Conservation (phyloP, 2,329 filamentous ascomycete genomes). For the Fusarium dlaminii region DNA sequence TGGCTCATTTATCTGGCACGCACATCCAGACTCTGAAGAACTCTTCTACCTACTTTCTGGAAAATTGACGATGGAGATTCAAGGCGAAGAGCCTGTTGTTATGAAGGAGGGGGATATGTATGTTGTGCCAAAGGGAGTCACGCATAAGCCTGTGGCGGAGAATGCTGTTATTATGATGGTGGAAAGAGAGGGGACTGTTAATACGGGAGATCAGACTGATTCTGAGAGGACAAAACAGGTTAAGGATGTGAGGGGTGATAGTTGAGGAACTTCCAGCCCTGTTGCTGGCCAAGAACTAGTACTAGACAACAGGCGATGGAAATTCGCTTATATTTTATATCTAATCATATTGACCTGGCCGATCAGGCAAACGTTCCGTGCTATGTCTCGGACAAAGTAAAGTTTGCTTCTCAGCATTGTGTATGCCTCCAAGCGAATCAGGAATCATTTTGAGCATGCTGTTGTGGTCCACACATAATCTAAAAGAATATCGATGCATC, state of each 20-base stretch:
- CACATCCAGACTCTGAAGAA: slow-evolving; percentile 53
- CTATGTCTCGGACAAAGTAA: no score
- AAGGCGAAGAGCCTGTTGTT: slow-evolving; percentile 40
- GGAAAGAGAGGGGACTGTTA: slow-evolving; percentile 47
- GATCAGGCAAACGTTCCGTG: no score
- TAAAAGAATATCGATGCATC: no score
- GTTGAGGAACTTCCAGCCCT: rapidly evolving
- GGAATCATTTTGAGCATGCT: no score
- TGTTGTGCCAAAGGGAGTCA: slow-evolving; percentile 49
- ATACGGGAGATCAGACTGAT: slow-evolving; percentile 41
- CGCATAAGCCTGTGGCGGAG: slow-evolving; percentile 50
- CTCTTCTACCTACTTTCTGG: slow-evolving; percentile 52
- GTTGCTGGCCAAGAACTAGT: no score
- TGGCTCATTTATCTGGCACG: slow-evolving; percentile 53
- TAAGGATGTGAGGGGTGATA: slow-evolving; percentile 26
- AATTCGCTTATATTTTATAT: neutral
- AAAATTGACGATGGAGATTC: slow-evolving; percentile 47
- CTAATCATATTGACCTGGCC: no score
- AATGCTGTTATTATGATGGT: slow-evolving; percentile 51
- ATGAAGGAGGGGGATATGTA: slow-evolving; percentile 48
- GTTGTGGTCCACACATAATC: no score
- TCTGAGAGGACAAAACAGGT: slow-evolving; percentile 39
- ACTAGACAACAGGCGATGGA: neutral
- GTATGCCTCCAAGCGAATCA: no score
- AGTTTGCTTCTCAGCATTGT: no score